Evolutionary conservation across 768 basidiomycete species (phyloP), one percentile per base, ranked within the genome.

Genomic region (Grammothele lineata): DNA sequence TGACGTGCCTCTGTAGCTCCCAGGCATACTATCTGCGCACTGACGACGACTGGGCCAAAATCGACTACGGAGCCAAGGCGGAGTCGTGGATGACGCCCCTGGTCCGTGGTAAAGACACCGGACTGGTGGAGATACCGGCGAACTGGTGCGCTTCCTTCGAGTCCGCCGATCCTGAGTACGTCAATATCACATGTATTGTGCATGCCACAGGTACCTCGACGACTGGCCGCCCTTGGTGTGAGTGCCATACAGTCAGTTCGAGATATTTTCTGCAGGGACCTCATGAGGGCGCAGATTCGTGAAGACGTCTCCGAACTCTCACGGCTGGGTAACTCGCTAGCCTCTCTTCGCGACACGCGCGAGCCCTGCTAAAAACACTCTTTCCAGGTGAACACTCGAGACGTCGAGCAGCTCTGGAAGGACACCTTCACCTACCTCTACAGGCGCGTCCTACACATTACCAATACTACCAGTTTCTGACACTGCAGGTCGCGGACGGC

Each of bases 211-310:
- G n/a, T n/a, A n/a, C n/a, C n/a, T n/a, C n/a, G 85, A 87, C 46
- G 86, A 87, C 59, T 69, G 87, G n/a, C 84, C 84, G 6, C 84
- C 84, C 0, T 80, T 85, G 80, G 81, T 85, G 82, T 80, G 45
- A 48, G 72, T 51, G 3, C 37, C 12, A 7, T 15, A 15, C n/a
- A 5, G 1, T 14, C 14, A 15, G 14, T 34, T 9, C 15, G 18
- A 8, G 7, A 8, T 15, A 14, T 34, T 7, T 14, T 14, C 12
- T 12, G 6, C 10, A 36, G 30, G 37, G 2, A 33, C 37, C 49
- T 11, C 17, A n/a, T n/a, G n/a, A n/a, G n/a, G n/a, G n/a, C 5
- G 3, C 33, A 83, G 83, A 81, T 87, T 85, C 64, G 82, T 83
- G 57, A 85, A 84, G 60, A 70, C 72, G 19, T 73, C 70, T 43